phyloP scores from a whole-genome alignment of 805 yeast genomes.

The Lachancea lanzarotensis region DNA sequence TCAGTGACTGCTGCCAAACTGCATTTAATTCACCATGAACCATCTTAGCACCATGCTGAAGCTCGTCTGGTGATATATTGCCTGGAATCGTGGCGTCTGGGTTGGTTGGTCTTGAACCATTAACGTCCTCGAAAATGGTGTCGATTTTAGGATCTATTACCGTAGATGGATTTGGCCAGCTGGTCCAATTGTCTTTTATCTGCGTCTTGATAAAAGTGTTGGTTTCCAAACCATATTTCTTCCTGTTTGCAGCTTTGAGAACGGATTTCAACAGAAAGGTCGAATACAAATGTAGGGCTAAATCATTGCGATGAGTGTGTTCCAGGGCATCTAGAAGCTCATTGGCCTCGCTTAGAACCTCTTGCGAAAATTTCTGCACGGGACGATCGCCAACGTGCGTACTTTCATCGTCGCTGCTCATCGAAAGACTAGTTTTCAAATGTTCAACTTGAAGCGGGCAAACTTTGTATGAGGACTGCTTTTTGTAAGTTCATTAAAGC shows the following conservation, averaged over 20 bases:
- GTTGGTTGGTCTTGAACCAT: background rate
- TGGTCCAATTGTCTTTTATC: conserved; percentile 37
- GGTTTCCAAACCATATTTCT: conserved; percentile 29
- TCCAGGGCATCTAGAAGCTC: conserved; percentile 40
- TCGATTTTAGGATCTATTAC: conserved; percentile 27
- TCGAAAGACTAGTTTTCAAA: background rate
- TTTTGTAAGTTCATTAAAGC: too few relatives aligned
- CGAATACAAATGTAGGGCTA: conserved; percentile 61
- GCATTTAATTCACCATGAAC: conserved; percentile 24
- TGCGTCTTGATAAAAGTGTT: conserved; percentile 35
- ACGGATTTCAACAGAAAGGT: conserved; percentile 35
- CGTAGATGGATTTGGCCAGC: conserved; percentile 50
- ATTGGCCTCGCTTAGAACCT: conserved; percentile 16
- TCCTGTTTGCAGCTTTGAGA: conserved; percentile 22
- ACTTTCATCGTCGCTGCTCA: background rate
- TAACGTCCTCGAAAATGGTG: conserved; percentile 22
- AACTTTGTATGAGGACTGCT: too few relatives aligned
- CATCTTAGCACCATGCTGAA: conserved; percentile 23
- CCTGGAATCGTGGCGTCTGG: conserved; percentile 12
- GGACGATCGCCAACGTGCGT: background rate
- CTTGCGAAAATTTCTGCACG: background rate
- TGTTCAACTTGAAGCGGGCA: background rate
- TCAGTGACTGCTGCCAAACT: conserved; percentile 23
- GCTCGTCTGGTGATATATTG: conserved; percentile 22
- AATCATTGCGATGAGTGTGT: conserved; percentile 44